Percentiles rank a stretch among this genome's conserved stretches.
Evolutionary conservation across 2,329 filamentous ascomycete genomes (phyloP).

Genomic region (Cadophora gregata): DNA sequence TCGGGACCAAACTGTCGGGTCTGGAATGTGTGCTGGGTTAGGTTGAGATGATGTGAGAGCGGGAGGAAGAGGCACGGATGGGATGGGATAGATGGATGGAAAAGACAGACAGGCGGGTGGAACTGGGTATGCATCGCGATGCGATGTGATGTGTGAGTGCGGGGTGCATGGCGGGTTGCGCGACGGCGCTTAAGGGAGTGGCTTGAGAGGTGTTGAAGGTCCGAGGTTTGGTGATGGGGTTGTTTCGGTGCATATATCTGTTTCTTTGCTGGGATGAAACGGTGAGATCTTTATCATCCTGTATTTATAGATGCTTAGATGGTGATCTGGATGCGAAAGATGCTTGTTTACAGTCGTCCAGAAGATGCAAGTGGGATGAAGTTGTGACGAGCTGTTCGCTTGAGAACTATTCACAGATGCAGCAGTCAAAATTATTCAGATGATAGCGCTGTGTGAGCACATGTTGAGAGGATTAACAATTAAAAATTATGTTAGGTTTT

Average conservation of each 20-base stretch:
- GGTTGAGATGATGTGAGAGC: conserved; percentile 8
- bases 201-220: background rate
- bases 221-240: background rate
- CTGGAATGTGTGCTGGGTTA: background rate
- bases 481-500: too few relatives aligned
- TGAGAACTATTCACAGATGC: background rate
- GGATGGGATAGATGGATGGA: background rate
- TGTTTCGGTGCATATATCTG: background rate
- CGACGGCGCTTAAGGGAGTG: background rate
- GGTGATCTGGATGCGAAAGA: background rate
- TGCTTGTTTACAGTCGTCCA: background rate
- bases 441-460: too few relatives aligned
- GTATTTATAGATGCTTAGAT: background rate
- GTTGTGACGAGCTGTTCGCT: background rate
- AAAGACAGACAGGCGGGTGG: background rate
- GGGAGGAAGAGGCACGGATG: conserved; percentile 13
- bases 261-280: too few relatives aligned
- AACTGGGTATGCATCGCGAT: background rate
- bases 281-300: background rate
- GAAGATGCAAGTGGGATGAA: background rate
- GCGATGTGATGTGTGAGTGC: background rate
- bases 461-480: too few relatives aligned
- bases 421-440: background rate
- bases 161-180: background rate
- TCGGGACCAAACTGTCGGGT: conserved; percentile 5